Percentiles rank a stretch among this genome's conserved stretches.
phyloP scores from a whole-genome alignment of 2,329 filamentous ascomycete species.

The Rosellinia necatrix region DNA sequence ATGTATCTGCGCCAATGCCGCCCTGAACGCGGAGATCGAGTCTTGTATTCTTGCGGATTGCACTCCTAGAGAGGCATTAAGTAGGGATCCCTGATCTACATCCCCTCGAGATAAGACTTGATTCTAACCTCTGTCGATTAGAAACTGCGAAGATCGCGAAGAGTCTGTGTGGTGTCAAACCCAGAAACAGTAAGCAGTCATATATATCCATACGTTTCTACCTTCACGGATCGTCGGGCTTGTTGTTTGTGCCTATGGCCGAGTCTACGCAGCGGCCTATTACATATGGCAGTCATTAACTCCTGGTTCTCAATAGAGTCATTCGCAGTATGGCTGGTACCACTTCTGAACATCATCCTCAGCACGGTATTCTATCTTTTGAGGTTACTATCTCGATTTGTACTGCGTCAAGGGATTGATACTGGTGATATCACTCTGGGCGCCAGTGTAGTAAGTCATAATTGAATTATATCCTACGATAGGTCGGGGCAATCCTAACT shows the following conservation, averaged over 20 bases:
- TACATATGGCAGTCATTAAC: not conserved
- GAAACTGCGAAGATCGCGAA: slow-evolving; percentile 16
- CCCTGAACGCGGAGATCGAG: slow-evolving; percentile 10
- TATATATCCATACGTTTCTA: not conserved
- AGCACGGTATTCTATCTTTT: slow-evolving; percentile 13
- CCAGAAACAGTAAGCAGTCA: slow-evolving; percentile 22
- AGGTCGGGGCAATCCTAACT: not conserved
- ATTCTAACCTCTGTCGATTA: slow-evolving; percentile 8
- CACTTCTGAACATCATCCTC: slow-evolving; percentile 14
- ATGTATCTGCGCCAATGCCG: slow-evolving; percentile 17
- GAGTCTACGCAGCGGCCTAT: not conserved
- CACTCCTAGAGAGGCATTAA: slow-evolving; percentile 20
- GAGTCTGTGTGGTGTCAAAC: slow-evolving; percentile 2
- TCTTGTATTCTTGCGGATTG: slow-evolving; percentile 6
- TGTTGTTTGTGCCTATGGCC: not conserved
- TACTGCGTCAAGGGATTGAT: slow-evolving; percentile 13
- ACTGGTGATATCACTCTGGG: slow-evolving; percentile 16
- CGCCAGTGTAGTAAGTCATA: slow-evolving; percentile 13
- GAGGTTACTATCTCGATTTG: slow-evolving; percentile 14
- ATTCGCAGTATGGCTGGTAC: slow-evolving; percentile 14
- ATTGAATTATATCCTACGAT: not conserved
- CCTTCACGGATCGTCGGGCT: not conserved
- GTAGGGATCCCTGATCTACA: not conserved
- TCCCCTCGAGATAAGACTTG: not conserved
- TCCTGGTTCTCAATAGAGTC: not conserved